A percentile compares a stretch with the other conserved stretches of the same genome.
These are phyloP conservation scores for Beta lomatogona DNA, from an alignment of 179 eudicot genomes.

Conservation along the genomic window DNA sequence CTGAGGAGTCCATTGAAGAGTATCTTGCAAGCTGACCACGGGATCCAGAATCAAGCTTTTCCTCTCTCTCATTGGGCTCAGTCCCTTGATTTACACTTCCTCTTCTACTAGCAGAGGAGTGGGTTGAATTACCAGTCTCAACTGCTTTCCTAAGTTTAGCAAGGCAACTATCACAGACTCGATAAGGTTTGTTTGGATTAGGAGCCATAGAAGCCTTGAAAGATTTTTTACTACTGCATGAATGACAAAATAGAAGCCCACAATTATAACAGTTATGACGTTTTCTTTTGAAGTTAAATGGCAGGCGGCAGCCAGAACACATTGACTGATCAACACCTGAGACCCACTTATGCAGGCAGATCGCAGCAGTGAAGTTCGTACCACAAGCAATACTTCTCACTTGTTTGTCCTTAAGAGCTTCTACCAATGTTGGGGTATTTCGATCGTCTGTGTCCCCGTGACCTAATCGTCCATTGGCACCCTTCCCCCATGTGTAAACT, in stretches of 20 bases:
- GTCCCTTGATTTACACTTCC: constrained; percentile 63
- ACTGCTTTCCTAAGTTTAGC: constrained; percentile 67
- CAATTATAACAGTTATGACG: constrained; percentile 97
- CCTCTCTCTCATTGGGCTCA: constrained; percentile 66
- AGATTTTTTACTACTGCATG: constrained; percentile 93
- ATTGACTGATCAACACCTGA: constrained; percentile 93
- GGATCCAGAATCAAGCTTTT: constrained; percentile 61
- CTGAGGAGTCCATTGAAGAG: constrained; percentile 81
- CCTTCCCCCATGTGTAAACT: constrained; percentile 98
- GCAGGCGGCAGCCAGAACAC: constrained; percentile 94
- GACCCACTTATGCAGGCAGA: constrained; percentile 96
- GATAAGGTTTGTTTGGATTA: constrained; percentile 92
- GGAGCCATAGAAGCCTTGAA: constrained; percentile 98
- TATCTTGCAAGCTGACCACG: constrained; percentile 80
- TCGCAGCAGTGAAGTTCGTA: constrained; percentile 85
- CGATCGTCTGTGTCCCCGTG: constrained; percentile 90
- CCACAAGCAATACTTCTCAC: constrained; percentile 95
- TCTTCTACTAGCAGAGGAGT: constrained; percentile 70
- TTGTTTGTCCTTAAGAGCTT: constrained; percentile 91
- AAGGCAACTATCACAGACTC: constrained; percentile 93
- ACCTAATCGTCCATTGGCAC: constrained; percentile 93
- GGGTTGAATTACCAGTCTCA: constrained; percentile 64
- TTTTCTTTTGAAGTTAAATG: constrained; percentile 93
- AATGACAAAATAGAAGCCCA: constrained; percentile 89
- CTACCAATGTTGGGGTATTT: constrained; percentile 79